Percentiles rank a stretch among this genome's conserved stretches.
These are phyloP conservation scores for Hericium rajendrae DNA, from an alignment of 768 basidiomycete species.

Conservation along the genomic window DNA sequence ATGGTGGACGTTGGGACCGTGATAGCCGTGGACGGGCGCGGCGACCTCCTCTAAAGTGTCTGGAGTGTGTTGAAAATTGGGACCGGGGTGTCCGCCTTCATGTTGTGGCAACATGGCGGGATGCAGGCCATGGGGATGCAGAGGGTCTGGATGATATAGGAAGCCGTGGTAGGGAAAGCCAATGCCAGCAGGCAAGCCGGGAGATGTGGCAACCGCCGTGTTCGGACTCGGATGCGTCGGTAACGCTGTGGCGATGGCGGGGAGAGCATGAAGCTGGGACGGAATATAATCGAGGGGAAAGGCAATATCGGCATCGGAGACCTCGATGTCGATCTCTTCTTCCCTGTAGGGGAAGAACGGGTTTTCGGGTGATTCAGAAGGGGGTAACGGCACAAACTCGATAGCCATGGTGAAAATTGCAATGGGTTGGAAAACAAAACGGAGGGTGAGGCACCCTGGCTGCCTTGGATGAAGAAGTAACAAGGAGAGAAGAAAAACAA, in stretches of 20 bases:
- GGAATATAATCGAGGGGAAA: conserved; percentile 1
- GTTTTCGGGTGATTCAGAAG: neutral
- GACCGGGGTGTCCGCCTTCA: too few relatives aligned
- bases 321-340: neutral
- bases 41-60: neutral
- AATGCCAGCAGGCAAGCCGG: too few relatives aligned
- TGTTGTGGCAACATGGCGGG: too few relatives aligned
- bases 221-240: too few relatives aligned
- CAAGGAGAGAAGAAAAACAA: neutral
- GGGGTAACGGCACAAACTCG: too few relatives aligned
- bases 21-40: neutral
- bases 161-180: too few relatives aligned
- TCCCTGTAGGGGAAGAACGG: neutral
- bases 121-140: too few relatives aligned
- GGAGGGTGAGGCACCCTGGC: neutral
- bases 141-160: too few relatives aligned
- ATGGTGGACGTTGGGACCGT: neutral
- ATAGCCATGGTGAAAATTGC: neutral
- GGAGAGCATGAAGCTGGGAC: too few relatives aligned
- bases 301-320: neutral
- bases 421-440: neutral
- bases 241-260: too few relatives aligned
- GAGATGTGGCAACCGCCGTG: too few relatives aligned
- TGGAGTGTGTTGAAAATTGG: neutral
- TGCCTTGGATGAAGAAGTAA: neutral